Base-by-base conservation (phyloP, 805 yeast genomes). In the Metschnikowia continentalis region DNA sequence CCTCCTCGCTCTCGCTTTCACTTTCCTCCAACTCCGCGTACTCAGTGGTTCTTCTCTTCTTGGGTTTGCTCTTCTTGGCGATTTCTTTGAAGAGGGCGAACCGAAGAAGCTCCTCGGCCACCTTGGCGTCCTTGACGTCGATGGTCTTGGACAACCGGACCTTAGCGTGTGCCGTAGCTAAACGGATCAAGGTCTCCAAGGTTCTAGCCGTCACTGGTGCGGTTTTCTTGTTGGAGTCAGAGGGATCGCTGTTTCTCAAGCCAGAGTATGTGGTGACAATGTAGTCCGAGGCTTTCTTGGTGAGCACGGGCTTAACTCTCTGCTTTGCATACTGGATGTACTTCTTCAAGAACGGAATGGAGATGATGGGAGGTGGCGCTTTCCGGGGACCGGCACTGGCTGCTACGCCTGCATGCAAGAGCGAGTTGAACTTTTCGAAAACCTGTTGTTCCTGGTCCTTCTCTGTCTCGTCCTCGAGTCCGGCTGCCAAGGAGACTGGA, bases 141-240 rank as follows among this genome's bases (percentile, higher is more conserved):
- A 94, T 86, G 1, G 80, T 77, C 58, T 80, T 81, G 20, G 96
- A 86, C 51, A 94, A 74, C 59, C 98, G 79, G n/a, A 92, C 88
- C 67, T 94, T 92, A 10, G 98, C 98, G 69, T 94, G 98, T 0
- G 99, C 98, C 1, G 97, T 88, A 0, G 97, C 78, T 53, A 92
- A 75, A 76, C 99, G 96, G 67, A 92, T 92, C 57, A 92, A 76
- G 0, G 99, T 92, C 70, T 92, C 99, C 59, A 92, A 76, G 4
- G 98, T 94, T 83, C 99, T 88, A n/a, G 98, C 96, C 1, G 99
- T 92, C 58, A 92, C 88, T 35, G 99, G 98, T 1, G 96, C 86
- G 0, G 97, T 91, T 48, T 86, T 80, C 58, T 84, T 87, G 62
- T 84, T 86, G 53, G 70, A 75, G 37, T 77, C 79, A 48, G 77